Evolutionary conservation across 2,329 filamentous ascomycete species (phyloP), one percentile per base, ranked within the genome.

Genomic region (Salinomyces thailandicus): DNA sequence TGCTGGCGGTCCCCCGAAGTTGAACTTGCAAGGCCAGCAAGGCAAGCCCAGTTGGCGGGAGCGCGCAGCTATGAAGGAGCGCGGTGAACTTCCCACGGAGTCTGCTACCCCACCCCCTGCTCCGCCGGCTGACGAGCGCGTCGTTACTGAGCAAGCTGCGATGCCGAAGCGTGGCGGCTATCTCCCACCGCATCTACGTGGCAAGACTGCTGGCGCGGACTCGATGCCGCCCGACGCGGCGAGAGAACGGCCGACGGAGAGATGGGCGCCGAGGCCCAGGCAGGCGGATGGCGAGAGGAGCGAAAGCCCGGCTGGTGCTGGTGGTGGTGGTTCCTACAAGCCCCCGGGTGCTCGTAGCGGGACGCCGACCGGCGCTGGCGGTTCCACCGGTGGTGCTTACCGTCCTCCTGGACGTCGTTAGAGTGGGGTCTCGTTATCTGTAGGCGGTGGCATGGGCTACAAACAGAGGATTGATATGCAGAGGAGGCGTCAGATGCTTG

Each of bases 21-120:
- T 85, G 43, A 60, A 67, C 36, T 71, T 85, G 36, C 62, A 72
- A 42, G 73, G 75, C 49, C 46, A 43, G 38, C 63, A 72, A 41
- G 73, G 75, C 48, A 79, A 77, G 64, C 68, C 76, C 37, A 75
- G 71, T 51, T 86, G 81, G 82, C 77, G 81, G 59, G 81, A 85
- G 19, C 78, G 80, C 52, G 73, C 85, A 61, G 75, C 74, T 34
- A 60, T 65, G 29, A 64, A 60, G 49, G 55, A 55, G 13, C 54
- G 50, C 52, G 50, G 37, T n/a, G 43, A 47, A 16, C 8, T 33
- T 5, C 37, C 36, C 11, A 50, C 54, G 17, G 56, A 63, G 22
- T 50, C 40, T 5, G 35, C 26, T 14, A 29, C 37, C 9, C 27
- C 42, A n/a, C 40, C 53, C 14, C 37, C 55, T 6, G 46, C 56